Percentiles rank a stretch among this genome's conserved stretches.
These are phyloP conservation scores for Leptodermis oblonga DNA, from an alignment of 257 asterid species.

Conservation along the genomic window DNA sequence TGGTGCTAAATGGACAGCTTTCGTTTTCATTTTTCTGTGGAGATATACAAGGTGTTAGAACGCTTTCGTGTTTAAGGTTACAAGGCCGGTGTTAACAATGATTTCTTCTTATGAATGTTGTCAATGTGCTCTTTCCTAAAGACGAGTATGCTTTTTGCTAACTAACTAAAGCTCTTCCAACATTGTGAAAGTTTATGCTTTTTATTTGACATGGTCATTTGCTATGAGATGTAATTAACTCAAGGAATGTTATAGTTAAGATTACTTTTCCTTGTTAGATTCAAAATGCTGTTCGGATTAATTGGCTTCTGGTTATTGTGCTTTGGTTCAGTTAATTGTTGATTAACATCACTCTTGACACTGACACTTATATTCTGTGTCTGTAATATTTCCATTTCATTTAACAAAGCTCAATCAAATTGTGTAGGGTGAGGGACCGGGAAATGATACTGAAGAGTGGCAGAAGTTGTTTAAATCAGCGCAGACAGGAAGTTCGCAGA, in stretches of 20 bases:
- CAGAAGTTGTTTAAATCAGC: conserved; percentile 61
- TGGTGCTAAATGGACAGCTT: background rate
- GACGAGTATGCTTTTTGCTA: background rate
- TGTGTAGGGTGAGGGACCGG: conserved; percentile 96
- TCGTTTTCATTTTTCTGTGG: no score
- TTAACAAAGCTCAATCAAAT: background rate
- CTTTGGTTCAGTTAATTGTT: background rate
- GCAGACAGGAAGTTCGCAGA: conserved; percentile 15
- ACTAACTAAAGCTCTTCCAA: background rate
- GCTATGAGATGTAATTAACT: background rate
- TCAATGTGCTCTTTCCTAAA: background rate
- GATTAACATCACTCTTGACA: background rate
- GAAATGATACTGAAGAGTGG: conserved; percentile 71
- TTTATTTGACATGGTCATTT: background rate
- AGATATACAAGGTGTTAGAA: no score
- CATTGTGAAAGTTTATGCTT: background rate
- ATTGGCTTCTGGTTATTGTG: background rate
- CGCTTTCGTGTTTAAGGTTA: no score
- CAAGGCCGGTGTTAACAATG: no score
- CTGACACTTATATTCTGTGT: background rate
- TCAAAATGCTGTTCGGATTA: background rate
- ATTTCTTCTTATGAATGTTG: background rate
- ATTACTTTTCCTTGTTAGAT: background rate
- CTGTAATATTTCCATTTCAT: background rate
- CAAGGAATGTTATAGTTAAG: background rate